These are phyloP conservation scores for Sicyos edulis DNA, from an alignment of 306 rosid genomes.

Conservation along the genomic window DNA sequence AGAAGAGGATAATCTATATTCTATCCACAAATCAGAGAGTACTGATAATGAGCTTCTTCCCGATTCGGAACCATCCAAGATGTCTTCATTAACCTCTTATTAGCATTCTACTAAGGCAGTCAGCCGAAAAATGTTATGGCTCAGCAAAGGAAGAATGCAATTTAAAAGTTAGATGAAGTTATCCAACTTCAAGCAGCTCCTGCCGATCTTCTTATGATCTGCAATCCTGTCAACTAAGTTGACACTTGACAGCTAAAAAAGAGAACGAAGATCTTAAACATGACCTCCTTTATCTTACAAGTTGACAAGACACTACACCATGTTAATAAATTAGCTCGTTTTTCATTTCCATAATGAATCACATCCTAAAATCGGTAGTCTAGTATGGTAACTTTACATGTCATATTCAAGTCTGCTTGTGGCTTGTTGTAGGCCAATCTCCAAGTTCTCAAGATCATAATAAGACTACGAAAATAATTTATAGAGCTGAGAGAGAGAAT, in stretches of 20 bases:
- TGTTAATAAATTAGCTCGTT: neutral
- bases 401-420: neutral
- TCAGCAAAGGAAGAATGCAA: neutral
- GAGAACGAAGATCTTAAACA: neutral
- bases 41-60: neutral
- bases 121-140: neutral
- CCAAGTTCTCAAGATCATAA: conserved; percentile 13
- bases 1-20: neutral
- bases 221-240: conserved; percentile 1
- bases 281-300: neutral
- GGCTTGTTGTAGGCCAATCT: neutral
- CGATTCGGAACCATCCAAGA: neutral
- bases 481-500: neutral
- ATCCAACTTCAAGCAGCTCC: neutral
- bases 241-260: neutral
- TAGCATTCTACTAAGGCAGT: conserved; percentile 2
- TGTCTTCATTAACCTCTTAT: neutral
- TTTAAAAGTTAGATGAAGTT: neutral
- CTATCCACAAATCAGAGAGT: neutral
- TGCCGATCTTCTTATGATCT: neutral
- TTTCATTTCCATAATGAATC: neutral
- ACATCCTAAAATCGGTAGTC: conserved; percentile 4
- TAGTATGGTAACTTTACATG: neutral
- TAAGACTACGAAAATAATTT: neutral
- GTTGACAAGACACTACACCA: conserved; percentile 11